Evolutionary conservation across 495 filamentous ascomycete genomes (phyloP), one percentile per base, ranked within the genome.

Genomic region (Penicillium bovifimosum): DNA sequence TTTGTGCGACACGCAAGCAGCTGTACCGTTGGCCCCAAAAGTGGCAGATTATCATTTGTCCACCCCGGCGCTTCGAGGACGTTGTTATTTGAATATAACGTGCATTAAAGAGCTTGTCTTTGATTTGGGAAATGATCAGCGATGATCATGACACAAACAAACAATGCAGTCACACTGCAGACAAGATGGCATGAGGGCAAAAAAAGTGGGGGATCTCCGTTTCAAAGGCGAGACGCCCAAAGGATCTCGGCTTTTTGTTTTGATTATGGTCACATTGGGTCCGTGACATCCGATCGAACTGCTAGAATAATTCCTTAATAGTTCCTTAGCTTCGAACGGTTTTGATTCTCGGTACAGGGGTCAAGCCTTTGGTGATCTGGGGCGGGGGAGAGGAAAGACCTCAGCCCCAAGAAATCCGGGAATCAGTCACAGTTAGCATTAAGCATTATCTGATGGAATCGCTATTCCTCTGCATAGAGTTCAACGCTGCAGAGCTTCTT

Each of bases 161-260:
- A 8, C 4, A 4, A 47, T 36, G 9, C 31, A 26, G 44, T 10
- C 18, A 33, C 28, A 13, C 1, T 14, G 24, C 6, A 47, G 31
- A 27, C 24, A 11, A 6, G 14, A 36, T 14, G 9, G 5, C 11
- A 41, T 0, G 14, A 36, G 14, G 9, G 5, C 11, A 28, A 28
- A n/a, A 6, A 9, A 29, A 6, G 14, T 11, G 9, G 40, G 27
- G 13, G 24, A 42, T 29, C 33, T 34, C 3, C 33, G 45, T 47
- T 33, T 47, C 45, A 47, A 20, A 24, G 39, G 48, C 48, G 48
- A 50, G 48, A 50, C 39, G 48, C 48, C 38, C 31, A 50, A 17
- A 6, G 10, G 13, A 9, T 14, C 13, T 16, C 17, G 13, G 9
- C 11, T n/a, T 27, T 43, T 43, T 24, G 8, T 17, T 48, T 34